Evolutionary conservation across 371 early-diverging fungal species (phyloP), one percentile per base, ranked within the genome.

Genomic region (Haplosporangium sp.): DNA sequence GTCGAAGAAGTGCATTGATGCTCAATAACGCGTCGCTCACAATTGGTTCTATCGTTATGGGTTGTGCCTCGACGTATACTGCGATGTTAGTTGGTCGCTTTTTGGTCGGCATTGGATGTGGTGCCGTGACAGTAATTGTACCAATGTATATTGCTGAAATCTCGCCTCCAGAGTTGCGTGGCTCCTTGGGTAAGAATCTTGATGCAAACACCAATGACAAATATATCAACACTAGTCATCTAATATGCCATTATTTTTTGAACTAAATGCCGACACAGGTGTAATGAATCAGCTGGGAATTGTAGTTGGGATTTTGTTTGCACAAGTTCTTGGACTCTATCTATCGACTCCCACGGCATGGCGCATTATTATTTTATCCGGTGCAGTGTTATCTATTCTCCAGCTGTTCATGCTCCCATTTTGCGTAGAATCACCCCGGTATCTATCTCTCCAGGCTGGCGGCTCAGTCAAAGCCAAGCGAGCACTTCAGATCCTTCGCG

Each of bases 81-180:
- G 66, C 78, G 39, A 85, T 98, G 76, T 82, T 90, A 39, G 34
- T 87, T 11, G 98, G 97, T 3, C 88, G 99, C 35, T 89, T 97
- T 72, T 37, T 97, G 17, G 87, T 90, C 57, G 99, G 99, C 9
- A 40, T 98, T 35, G 98, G 93, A 5, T 88, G 90, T 45, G 99
- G 98, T 3, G 85, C 90, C 4, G 91, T 92, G 2, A 92, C 95
- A 5, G 96, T 94, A 37, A 90, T 94, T 35, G 93, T 95, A 0
- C 97, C 98, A 9, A 84, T 92, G 55, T 98, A 97, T 76, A 84
- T 98, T 50, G 86, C 92, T 9, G 96, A 97, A 74, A 89, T 98
- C 58, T 91, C 96, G 13, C 94, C 98, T 0, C 81, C 86, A 20
- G 82, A 86, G 3, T 82, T 83, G 19, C 88, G 96, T 6, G 99